Conservation (phyloP, 2,329 filamentous ascomycete genomes). For the Lomentospora prolificans region DNA sequence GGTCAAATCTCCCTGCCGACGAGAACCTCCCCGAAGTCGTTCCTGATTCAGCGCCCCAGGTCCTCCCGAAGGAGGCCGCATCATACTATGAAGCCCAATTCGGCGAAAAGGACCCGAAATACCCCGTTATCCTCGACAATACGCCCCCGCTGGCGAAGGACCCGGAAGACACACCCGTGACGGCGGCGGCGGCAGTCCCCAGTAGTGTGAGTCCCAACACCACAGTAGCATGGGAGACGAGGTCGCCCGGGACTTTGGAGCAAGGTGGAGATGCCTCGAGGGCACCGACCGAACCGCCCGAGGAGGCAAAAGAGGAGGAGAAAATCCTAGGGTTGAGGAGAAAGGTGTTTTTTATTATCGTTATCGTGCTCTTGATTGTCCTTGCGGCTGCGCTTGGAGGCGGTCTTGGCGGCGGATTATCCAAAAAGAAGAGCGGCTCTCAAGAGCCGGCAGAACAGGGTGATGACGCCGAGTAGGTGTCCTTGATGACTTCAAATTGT, state of each 20-base stretch:
- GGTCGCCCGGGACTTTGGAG: background rate
- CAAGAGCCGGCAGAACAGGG: background rate
- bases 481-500: background rate
- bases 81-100: background rate
- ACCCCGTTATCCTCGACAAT: background rate
- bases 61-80: background rate
- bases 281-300: background rate
- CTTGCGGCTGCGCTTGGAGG: constrained; percentile 13
- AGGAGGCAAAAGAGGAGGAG: background rate
- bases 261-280: background rate
- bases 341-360: constrained; percentile 12
- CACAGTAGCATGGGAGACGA: background rate
- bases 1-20: constrained; percentile 1
- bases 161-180: background rate
- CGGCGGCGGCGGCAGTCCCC: background rate
- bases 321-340: constrained; percentile 11
- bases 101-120: constrained; percentile 3
- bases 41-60: constrained; percentile 7
- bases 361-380: constrained; percentile 10
- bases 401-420: constrained; percentile 12
- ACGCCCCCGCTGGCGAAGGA: background rate
- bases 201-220: background rate
- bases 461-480: background rate
- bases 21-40: constrained; percentile 9
- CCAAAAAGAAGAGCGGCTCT: background rate